These are phyloP conservation scores for Ramaria rubella DNA, from an alignment of 768 basidiomycete species.

Conservation along the genomic window DNA sequence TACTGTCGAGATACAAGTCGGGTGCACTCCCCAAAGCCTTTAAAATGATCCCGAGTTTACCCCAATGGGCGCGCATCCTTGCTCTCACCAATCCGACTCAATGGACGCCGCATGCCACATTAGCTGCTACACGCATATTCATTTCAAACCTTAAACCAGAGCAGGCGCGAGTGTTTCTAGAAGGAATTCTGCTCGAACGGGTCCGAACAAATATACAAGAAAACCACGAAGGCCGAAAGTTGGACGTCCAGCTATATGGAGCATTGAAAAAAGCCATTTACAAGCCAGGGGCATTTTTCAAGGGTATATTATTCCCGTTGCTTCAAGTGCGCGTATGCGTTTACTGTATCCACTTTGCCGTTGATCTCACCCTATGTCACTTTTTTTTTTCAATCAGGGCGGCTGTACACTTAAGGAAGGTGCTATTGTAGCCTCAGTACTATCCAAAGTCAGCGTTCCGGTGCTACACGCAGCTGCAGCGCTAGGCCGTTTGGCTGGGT, in stretches of 20 bases:
- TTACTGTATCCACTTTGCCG: constrained; percentile 2
- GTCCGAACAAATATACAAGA: constrained; percentile 82
- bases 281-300: constrained; percentile 98
- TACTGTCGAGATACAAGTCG: constrained; percentile 85
- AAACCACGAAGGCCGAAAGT: constrained; percentile 55
- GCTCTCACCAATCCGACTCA: constrained; percentile 87
- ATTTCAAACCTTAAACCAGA: constrained; percentile 95
- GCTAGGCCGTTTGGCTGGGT: constrained; percentile 83
- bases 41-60: constrained; percentile 95
- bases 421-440: constrained; percentile 85
- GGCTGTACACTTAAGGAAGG: constrained; percentile 93
- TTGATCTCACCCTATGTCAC: too few relatives aligned
- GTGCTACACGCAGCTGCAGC: constrained; percentile 97
- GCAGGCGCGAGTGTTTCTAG: constrained; percentile 87
- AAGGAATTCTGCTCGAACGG: constrained; percentile 86
- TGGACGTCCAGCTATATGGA: constrained; percentile 92
- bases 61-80: constrained; percentile 92
- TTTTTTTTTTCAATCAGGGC: constrained; percentile 32
- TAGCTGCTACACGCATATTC: constrained; percentile 90
- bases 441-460: constrained; percentile 87
- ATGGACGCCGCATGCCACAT: constrained; percentile 95
- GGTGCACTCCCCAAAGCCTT: constrained; percentile 94
- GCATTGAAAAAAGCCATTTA: constrained; percentile 88
- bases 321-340: constrained; percentile 59
- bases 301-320: constrained; percentile 93